These are phyloP conservation scores for Capronia epimyces DNA, from an alignment of 2,329 filamentous ascomycete genomes.

Conservation along the genomic window DNA sequence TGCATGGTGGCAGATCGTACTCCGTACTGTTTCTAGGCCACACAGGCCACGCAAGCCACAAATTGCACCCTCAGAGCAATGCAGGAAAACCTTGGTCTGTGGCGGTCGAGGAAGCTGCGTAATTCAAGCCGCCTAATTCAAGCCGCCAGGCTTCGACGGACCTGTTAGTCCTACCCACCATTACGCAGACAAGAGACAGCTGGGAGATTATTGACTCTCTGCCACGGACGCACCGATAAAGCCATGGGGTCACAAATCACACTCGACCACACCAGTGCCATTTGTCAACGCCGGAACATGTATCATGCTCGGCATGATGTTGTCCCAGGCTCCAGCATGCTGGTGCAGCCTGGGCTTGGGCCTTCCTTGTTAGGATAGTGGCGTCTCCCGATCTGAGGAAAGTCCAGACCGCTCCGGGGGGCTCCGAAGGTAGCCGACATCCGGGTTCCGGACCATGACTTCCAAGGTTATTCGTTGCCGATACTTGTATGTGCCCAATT, in stretches of 20 bases:
- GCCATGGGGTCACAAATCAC: too few relatives aligned
- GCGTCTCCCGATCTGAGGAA: background rate
- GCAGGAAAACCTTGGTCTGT: too few relatives aligned
- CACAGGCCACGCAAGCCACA: background rate
- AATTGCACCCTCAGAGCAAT: background rate
- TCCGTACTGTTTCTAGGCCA: background rate
- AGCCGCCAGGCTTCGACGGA: too few relatives aligned
- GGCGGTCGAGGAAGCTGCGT: too few relatives aligned
- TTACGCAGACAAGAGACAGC: too few relatives aligned
- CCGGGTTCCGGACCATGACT: background rate
- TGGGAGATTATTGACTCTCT: too few relatives aligned
- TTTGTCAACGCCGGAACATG: background rate
- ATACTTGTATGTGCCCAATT: background rate
- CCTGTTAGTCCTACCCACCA: too few relatives aligned
- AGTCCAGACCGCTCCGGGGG: background rate
- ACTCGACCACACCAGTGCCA: too few relatives aligned
- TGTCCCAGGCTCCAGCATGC: background rate
- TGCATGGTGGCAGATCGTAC: background rate
- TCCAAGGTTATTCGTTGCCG: background rate
- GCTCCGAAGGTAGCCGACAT: conserved; percentile 6
- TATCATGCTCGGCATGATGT: background rate
- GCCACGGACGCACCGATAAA: too few relatives aligned
- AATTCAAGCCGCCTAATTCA: too few relatives aligned
- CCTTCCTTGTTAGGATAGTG: background rate
- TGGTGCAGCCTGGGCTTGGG: background rate